Evolutionary conservation across 257 asterid genomes (phyloP).

Genomic region (Solanum rostratum): DNA sequence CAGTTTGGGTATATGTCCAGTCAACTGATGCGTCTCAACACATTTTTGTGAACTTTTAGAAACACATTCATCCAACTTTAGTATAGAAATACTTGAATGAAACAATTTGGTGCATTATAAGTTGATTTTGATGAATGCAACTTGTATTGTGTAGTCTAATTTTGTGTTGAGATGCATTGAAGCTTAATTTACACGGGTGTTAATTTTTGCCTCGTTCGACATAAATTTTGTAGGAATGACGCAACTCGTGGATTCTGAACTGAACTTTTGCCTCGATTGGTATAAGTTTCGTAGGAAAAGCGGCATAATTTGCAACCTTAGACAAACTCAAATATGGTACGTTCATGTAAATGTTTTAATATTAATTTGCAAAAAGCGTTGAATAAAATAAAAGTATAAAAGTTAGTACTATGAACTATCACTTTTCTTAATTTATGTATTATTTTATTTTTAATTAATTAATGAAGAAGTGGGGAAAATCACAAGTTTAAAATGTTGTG

Average conservation of each 20-base stretch:
- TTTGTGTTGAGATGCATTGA: neutral
- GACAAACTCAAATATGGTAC: neutral
- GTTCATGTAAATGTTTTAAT: neutral
- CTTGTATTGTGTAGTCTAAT: neutral
- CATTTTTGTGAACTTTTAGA: no score
- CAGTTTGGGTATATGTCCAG: no score
- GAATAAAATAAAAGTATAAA: neutral
- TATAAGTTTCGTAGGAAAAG: no score
- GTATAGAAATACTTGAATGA: neutral
- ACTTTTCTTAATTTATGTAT: neutral
- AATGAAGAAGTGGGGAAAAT: neutral
- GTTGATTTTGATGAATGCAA: neutral
- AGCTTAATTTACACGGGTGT: no score
- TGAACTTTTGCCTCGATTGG: no score
- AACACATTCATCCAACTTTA: no score
- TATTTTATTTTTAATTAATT: neutral
- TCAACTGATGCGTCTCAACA: no score
- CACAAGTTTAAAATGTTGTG: neutral
- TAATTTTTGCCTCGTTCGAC: no score
- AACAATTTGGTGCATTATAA: neutral
- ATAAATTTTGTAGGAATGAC: no score
- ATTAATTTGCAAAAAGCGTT: neutral
- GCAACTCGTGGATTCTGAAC: no score
- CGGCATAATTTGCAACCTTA: no score
- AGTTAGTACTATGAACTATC: neutral